Conservation (phyloP, 345 rosid species). For the Ricinus communis region DNA sequence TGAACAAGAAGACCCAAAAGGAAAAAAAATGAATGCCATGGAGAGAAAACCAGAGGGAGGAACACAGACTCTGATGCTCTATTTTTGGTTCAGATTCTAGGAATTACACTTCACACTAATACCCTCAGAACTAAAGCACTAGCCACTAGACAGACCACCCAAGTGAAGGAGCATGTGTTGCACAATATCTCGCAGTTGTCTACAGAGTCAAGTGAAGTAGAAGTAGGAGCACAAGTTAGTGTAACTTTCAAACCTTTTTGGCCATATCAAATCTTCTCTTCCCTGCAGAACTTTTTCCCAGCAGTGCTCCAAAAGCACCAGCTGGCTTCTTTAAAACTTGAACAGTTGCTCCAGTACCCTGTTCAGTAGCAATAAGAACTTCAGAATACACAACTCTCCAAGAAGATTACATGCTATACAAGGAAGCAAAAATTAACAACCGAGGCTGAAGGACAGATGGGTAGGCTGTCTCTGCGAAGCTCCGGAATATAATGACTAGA, state of each 20-base stretch:
- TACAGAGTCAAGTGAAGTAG: background rate
- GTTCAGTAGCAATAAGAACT: conserved; percentile 14
- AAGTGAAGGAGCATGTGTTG: background rate
- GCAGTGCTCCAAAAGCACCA: conserved; percentile 56
- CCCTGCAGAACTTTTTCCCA: conserved; percentile 37
- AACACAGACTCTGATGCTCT: background rate
- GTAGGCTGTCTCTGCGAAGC: conserved; percentile 13
- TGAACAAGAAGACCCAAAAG: too few relatives aligned
- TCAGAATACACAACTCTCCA: conserved; percentile 17
- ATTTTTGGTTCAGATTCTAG: background rate
- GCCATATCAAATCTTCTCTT: conserved; percentile 47
- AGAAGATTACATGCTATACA: background rate
- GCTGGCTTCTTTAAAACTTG: conserved; percentile 59
- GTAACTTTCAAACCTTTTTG: conserved; percentile 43
- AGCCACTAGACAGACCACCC: background rate
- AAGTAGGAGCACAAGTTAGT: background rate
- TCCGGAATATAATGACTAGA: conserved; percentile 9
- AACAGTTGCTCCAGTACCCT: conserved; percentile 57
- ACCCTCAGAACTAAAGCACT: background rate
- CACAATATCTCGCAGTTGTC: background rate
- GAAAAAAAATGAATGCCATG: background rate
- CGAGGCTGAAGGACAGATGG: conserved; percentile 37
- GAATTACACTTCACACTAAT: background rate
- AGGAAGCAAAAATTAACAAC: conserved; percentile 26
- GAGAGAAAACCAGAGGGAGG: background rate